These are phyloP conservation scores for Tilletia horrida DNA, from an alignment of 1,284 basidiomycete species.

Conservation along the genomic window DNA sequence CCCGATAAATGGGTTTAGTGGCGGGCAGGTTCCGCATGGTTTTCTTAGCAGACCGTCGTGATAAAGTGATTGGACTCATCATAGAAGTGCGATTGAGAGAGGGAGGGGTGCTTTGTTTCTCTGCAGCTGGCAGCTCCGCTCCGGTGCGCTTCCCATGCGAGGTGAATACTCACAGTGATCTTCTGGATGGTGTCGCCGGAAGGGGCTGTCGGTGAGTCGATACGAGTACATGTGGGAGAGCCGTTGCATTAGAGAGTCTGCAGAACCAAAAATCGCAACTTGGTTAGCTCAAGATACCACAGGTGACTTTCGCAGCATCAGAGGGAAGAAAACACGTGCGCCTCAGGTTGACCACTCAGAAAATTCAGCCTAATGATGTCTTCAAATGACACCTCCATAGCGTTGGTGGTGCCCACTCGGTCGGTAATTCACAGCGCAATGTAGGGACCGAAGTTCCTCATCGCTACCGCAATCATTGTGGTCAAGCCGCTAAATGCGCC, in stretches of 20 bases:
- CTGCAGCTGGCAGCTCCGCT: neutral
- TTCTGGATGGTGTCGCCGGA: neutral
- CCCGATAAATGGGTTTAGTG: conserved; percentile 18
- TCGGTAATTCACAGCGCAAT: conserved; percentile 18
- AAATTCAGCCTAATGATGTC: conserved; percentile 13
- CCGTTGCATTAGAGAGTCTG: too few relatives aligned
- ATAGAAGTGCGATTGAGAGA: neutral
- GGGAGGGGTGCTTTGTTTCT: neutral
- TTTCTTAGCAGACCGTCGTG: conserved; percentile 18
- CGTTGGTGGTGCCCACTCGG: conserved; percentile 15
- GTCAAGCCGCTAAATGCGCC: neutral
- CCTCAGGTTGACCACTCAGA: neutral
- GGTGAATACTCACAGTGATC: neutral
- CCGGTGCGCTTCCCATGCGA: neutral
- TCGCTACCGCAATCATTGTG: conserved; percentile 13
- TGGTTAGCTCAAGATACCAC: too few relatives aligned
- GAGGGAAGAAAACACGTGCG: too few relatives aligned
- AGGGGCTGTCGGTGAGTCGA: neutral
- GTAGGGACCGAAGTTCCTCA: neutral
- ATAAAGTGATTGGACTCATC: conserved; percentile 14
- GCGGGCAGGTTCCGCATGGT: conserved; percentile 18
- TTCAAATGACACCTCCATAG: conserved; percentile 10
- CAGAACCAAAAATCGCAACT: too few relatives aligned
- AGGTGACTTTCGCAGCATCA: too few relatives aligned
- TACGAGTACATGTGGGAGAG: too few relatives aligned